These are phyloP conservation scores for Phytophthora citrophthora DNA, from an alignment of 352 stramenopile species.

Conservation along the genomic window DNA sequence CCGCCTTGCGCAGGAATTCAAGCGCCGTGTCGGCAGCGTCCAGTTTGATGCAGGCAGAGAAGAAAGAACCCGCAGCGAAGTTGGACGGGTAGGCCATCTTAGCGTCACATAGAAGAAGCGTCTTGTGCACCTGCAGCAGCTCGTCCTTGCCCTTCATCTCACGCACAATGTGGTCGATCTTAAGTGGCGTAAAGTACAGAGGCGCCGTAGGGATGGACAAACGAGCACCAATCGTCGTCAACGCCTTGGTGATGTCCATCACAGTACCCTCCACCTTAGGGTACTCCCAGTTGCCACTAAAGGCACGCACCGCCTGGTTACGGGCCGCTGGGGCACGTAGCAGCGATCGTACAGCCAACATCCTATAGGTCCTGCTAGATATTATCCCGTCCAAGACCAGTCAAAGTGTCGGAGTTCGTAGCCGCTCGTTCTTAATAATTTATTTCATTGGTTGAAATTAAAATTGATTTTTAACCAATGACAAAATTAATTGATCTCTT, in stretches of 20 bases:
- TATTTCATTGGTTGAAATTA: background rate
- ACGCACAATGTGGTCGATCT: constrained; percentile 85
- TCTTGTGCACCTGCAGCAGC: constrained; percentile 68
- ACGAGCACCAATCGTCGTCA: constrained; percentile 74
- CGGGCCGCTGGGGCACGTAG: constrained; percentile 17
- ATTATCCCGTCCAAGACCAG: constrained; percentile 2
- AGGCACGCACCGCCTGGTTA: constrained; percentile 47
- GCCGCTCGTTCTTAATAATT: constrained; percentile 13
- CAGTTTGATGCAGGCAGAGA: constrained; percentile 70
- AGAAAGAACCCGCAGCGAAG: constrained; percentile 70
- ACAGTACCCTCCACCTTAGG: constrained; percentile 79
- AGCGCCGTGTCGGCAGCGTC: constrained; percentile 65
- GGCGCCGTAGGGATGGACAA: constrained; percentile 81
- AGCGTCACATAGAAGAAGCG: constrained; percentile 77
- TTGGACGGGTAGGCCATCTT: constrained; percentile 78
- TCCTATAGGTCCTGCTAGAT: constrained; percentile 3
- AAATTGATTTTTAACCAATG: background rate
- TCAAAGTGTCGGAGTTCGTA: constrained; percentile 15
- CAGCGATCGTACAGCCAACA: constrained; percentile 38
- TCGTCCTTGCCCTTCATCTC: constrained; percentile 83
- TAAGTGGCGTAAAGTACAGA: constrained; percentile 82
- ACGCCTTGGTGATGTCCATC: constrained; percentile 67
- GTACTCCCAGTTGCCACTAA: constrained; percentile 87
- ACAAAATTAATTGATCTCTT: background rate
- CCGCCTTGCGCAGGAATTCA: constrained; percentile 69